Evolutionary conservation across 352 stramenopile species (phyloP), one percentile per base, ranked within the genome.

Genomic region (Globisporangium solare): DNA sequence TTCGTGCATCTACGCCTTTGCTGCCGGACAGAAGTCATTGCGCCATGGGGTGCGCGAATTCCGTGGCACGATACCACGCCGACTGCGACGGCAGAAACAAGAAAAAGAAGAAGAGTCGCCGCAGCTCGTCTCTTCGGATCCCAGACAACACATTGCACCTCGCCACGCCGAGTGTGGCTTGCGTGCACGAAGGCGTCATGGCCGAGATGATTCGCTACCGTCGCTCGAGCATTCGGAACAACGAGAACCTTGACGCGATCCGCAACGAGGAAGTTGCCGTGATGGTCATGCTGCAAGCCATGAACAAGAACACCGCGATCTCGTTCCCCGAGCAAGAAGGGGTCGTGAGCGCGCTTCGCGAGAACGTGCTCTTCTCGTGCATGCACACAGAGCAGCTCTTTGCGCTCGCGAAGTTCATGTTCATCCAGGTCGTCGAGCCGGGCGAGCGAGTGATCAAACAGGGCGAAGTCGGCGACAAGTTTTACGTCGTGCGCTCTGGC

Each of bases 361-460:
- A 74, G 22, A 92, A 97, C 61, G 71, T 87, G 24, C 68, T 89
- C 14, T 95, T 96, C 61, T 87, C 79, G 45, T 85, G 71, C 51
- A 85, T 96, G 54, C 66, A 83, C 20, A 57, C 64, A 1, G 67
- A 92, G n/a, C 74, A 94, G 49, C 76, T 97, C 47, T 67, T 78
- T 31, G 72, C 79, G 21, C 59, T 97, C 31, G 76, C 83, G 0
- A 76, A 74, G 22, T 80, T 76, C 54, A 89, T 96, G 70, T 72
- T 80, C 41, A 79, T 94, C 59, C 77, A 92, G 48, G 70, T 73
- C 18, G 88, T 94, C 55, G 77, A 76, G 21, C 71, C 70, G 11
- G 79, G 83, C 5, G 82, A 92, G 65, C 79, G 60, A 10, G 83
- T 97, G 15, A 77, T 94, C 18, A 75, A 77, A 18, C 74, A 94